Evolutionary conservation across 768 basidiomycete species (phyloP).

Genomic region (Macrolepiota dolichaula): DNA sequence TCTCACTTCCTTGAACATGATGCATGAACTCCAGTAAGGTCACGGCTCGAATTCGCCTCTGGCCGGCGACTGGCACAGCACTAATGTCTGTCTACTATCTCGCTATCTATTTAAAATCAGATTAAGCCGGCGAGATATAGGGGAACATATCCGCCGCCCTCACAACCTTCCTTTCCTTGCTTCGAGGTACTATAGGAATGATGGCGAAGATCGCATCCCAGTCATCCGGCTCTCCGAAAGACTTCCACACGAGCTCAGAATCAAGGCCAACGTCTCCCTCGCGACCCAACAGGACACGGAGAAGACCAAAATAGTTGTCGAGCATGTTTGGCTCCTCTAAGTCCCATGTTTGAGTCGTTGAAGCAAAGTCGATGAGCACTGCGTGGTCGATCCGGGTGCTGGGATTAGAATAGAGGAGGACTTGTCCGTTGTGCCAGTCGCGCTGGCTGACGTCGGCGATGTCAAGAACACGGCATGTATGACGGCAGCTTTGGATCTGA

Average conservation of each 20-base stretch:
- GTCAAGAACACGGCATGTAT: constrained; percentile 21
- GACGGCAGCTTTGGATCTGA: constrained; percentile 20
- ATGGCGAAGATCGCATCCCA: neutral
- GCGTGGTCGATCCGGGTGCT: constrained; percentile 12
- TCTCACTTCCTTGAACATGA: too few species aligned
- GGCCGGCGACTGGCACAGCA: too few species aligned
- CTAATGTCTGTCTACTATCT: too few species aligned
- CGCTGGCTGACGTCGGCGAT: constrained; percentile 19
- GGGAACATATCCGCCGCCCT: neutral
- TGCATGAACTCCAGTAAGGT: too few species aligned
- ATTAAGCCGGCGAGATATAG: too few species aligned
- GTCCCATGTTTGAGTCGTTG: constrained; percentile 15
- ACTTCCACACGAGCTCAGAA: neutral
- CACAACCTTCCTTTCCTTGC: neutral
- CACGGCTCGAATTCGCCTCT: too few species aligned
- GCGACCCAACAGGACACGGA: neutral
- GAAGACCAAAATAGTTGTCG: constrained; percentile 12
- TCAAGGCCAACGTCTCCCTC: neutral
- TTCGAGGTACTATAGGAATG: neutral
- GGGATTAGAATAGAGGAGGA: too few species aligned
- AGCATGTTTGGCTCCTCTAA: constrained; percentile 3
- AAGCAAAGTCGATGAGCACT: constrained; percentile 18
- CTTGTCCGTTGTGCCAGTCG: constrained; percentile 23
- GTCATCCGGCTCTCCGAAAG: constrained; percentile 9
- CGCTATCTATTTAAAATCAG: too few species aligned